These are phyloP conservation scores for Puccinia polysora DNA, from an alignment of 1,284 basidiomycete species.

Conservation along the genomic window DNA sequence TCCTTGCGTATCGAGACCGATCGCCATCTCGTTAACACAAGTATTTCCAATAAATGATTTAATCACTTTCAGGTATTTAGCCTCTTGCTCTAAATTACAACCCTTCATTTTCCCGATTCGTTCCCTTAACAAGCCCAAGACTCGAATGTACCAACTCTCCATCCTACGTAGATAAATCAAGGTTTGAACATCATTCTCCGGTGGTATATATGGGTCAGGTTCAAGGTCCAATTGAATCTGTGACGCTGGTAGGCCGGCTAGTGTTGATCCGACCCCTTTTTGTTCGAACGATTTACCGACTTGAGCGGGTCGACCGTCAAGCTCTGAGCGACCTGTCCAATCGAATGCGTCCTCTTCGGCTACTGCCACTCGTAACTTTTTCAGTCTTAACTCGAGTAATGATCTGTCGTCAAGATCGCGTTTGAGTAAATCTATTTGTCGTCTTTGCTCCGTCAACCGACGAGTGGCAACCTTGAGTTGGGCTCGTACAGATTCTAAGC, in stretches of 20 bases:
- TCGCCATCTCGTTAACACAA: conserved; percentile 1
- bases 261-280: conserved; percentile 62
- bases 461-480: conserved; percentile 83
- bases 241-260: conserved; percentile 45
- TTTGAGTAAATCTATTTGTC: conserved; percentile 72
- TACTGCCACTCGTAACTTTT: conserved; percentile 75
- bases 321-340: conserved; percentile 78
- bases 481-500: conserved; percentile 75
- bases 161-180: conserved; percentile 69
- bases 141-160: conserved; percentile 73
- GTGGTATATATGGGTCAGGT: conserved; percentile 59
- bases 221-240: conserved; percentile 46
- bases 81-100: conserved; percentile 48
- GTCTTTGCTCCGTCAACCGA: conserved; percentile 80
- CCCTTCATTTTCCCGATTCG: conserved; percentile 47
- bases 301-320: conserved; percentile 59
- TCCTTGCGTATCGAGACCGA: conserved; percentile 20
- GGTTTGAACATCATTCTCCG: conserved; percentile 42
- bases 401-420: conserved; percentile 68
- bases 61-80: conserved; percentile 46
- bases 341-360: conserved; percentile 71
- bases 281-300: conserved; percentile 63
- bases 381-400: conserved; percentile 67
- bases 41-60: conserved; percentile 46
- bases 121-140: conserved; percentile 63